Evolutionary conservation across 2,329 filamentous ascomycete species (phyloP).

Genomic region (Aspergillus carbonarius): DNA sequence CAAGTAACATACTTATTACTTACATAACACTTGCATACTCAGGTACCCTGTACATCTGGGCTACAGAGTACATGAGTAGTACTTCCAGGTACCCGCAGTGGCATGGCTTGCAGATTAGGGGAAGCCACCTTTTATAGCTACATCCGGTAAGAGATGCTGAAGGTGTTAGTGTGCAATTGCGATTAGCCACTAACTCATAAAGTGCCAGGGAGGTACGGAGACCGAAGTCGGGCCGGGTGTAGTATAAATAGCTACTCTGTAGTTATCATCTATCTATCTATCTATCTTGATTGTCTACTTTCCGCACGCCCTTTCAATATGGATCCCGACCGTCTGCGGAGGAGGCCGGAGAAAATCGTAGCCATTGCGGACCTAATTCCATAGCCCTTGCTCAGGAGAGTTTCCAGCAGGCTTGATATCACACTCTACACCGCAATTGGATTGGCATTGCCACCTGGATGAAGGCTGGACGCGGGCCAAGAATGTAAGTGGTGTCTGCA

Average conservation of each 20-base stretch:
- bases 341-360: background rate
- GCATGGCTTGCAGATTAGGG: too few relatives aligned
- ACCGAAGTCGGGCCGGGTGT: too few relatives aligned
- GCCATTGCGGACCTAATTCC: background rate
- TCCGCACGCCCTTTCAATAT: background rate
- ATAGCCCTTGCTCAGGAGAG: background rate
- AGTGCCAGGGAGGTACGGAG: too few relatives aligned
- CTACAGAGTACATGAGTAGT: background rate
- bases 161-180: too few relatives aligned
- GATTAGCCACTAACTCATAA: too few relatives aligned
- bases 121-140: too few relatives aligned
- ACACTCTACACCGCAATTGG: background rate
- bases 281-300: background rate
- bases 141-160: too few relatives aligned
- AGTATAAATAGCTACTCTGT: background rate
- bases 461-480: background rate
- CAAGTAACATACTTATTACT: background rate
- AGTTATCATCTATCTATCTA: background rate
- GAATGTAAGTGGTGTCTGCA: background rate
- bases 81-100: too few relatives aligned
- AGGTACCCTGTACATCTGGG: background rate
- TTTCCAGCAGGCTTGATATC: background rate
- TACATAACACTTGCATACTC: background rate
- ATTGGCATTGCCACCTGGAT: background rate
- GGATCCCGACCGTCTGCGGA: background rate